These are phyloP conservation scores for Solanum dulcamara DNA, from an alignment of 257 asterid genomes.

Conservation along the genomic window DNA sequence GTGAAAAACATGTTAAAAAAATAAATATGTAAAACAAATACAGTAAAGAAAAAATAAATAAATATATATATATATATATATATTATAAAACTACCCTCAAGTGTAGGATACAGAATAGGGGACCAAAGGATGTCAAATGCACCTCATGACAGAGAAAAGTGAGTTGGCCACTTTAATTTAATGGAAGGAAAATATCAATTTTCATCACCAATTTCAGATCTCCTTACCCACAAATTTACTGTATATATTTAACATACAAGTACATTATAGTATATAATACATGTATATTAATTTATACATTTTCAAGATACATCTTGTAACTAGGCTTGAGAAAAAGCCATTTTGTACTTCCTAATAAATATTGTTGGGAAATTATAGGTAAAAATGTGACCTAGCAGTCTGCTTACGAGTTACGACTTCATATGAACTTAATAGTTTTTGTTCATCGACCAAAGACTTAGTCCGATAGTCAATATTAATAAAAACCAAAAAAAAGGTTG, in stretches of 20 bases:
- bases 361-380: too few relatives aligned
- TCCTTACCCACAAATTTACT: not conserved
- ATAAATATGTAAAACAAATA: too few relatives aligned
- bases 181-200: not conserved
- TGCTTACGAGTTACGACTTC: not conserved
- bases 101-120: not conserved
- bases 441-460: rapidly evolving
- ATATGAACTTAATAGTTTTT: not conserved
- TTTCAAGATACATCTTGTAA: not conserved
- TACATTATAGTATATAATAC: not conserved
- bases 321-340: not conserved
- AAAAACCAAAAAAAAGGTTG: not conserved
- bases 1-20: too few relatives aligned
- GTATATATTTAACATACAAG: not conserved
- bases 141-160: not conserved
- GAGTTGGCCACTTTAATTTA: not conserved
- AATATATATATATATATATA: too few relatives aligned
- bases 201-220: not conserved
- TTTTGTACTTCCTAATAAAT: not conserved
- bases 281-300: not conserved
- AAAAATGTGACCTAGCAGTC: not conserved
- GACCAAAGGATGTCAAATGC: not conserved
- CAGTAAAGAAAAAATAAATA: too few relatives aligned
- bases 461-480: not conserved
- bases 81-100: not conserved